phyloP scores from a whole-genome alignment of 169 alveolate species.

The Eimeria sp. region DNA sequence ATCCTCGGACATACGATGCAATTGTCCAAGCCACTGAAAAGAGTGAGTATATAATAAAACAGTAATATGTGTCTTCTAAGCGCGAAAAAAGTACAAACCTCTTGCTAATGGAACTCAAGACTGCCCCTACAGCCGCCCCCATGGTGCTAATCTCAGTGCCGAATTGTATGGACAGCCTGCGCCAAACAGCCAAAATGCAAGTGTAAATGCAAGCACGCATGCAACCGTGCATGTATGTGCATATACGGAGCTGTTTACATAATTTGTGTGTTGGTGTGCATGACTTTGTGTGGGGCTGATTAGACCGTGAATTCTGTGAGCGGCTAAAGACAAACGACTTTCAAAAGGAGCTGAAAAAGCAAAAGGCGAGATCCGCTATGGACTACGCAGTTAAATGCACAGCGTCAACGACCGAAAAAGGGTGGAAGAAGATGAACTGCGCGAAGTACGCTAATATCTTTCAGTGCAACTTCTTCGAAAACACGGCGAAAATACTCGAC shows the following conservation, averaged over 20 bases:
- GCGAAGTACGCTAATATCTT: not conserved
- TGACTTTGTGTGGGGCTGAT: not conserved
- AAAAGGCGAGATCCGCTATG: not conserved
- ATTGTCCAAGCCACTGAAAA: not conserved
- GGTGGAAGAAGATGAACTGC: constrained; percentile 14
- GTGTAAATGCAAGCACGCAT: not conserved
- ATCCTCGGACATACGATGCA: constrained; percentile 29
- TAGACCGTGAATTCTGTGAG: not conserved
- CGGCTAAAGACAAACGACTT: not conserved
- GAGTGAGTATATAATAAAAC: not conserved
- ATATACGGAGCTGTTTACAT: not conserved
- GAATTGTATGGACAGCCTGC: not conserved
- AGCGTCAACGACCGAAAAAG: not conserved
- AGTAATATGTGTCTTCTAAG: no score
- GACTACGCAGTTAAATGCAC: not conserved
- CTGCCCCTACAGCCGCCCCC: not conserved
- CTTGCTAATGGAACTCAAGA: not conserved
- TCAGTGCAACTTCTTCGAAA: constrained; percentile 14
- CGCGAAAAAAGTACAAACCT: not conserved
- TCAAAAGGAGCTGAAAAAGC: not conserved
- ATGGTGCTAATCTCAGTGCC: not conserved
- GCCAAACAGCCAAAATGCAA: not conserved
- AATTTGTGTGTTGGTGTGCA: not conserved
- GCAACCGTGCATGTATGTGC: not conserved
- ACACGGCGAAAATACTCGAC: not conserved